Percentiles rank a stretch among this genome's conserved stretches.
These are phyloP conservation scores for Paramecium biaurelia DNA, from an alignment of 73 alveolate species.

Conservation along the genomic window DNA sequence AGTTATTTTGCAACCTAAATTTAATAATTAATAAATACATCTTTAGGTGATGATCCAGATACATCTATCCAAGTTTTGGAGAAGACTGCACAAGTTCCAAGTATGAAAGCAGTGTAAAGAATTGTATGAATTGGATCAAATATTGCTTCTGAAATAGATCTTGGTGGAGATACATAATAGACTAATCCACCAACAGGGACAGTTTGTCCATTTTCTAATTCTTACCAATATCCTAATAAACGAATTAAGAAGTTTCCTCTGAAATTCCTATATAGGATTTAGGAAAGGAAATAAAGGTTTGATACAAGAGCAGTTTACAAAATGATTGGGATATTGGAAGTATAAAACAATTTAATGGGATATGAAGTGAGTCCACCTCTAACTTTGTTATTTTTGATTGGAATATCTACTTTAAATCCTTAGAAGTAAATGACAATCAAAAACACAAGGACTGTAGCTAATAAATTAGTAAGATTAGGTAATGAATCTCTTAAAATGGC, in stretches of 20 bases:
- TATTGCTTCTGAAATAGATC: slow-evolving; percentile 68
- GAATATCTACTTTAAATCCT: slow-evolving; percentile 96
- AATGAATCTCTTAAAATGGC: slow-evolving; percentile 96
- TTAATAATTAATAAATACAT: slow-evolving; percentile 65
- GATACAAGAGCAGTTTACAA: slow-evolving; percentile 99
- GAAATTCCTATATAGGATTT: slow-evolving; percentile 97
- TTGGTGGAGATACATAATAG: slow-evolving; percentile 98
- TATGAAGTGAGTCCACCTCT: slow-evolving; percentile 95
- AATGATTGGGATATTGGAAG: slow-evolving; percentile 99
- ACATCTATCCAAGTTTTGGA: slow-evolving; percentile 99
- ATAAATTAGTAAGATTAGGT: slow-evolving; percentile 95
- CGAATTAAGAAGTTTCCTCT: slow-evolving; percentile 93
- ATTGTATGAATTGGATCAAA: slow-evolving; percentile 97
- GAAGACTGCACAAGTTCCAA: slow-evolving; percentile 98
- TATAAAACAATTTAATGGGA: slow-evolving; percentile 99
- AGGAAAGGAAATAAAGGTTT: slow-evolving; percentile 98
- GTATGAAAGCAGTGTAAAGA: slow-evolving; percentile 95
- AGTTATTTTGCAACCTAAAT: slow-evolving; percentile 94
- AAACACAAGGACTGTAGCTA: slow-evolving; percentile 97
- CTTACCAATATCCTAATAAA: slow-evolving; percentile 98
- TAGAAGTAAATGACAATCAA: slow-evolving; percentile 98
- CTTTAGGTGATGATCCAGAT: slow-evolving; percentile 97
- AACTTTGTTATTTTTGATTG: slow-evolving; percentile 83
- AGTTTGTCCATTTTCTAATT: slow-evolving; percentile 92
- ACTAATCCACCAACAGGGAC: slow-evolving; percentile 99